Evolutionary conservation across 1,139 yeast species (phyloP), one percentile per base, ranked within the genome.

Genomic region (Pichia terricola): DNA sequence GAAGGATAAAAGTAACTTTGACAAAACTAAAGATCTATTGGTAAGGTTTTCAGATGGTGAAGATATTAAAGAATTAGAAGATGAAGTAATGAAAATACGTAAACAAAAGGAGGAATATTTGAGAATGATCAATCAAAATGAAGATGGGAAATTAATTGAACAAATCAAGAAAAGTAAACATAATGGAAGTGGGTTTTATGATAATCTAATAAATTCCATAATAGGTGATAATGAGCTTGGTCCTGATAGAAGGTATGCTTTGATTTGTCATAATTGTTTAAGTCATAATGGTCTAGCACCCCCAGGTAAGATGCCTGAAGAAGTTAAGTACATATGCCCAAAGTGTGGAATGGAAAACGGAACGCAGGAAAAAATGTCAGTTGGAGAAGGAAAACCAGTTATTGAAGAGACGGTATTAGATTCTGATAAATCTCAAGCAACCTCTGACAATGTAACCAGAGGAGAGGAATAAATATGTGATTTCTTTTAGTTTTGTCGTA

Each of bases 211-310:
- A 41, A 74, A 81, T 53, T 55, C 76, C 26, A 62, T 87, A 27
- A 69, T 84, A 11, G 95, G 95, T 2, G 77, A 81, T 10, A 89
- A 83, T 56, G 84, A 80, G 55, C 66, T 72, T 49, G 77, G 79
- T 28, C 73, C 87, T 0, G 69, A 77, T 44, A 67, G 68, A 46
- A 65, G 95, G 40, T 83, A 71, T 58, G 95, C 95, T 0, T 69
- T 86, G 53, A 82, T 86, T 25, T 86, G 95, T 58, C 53, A 58
- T 28, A 66, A 70, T 22, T 86, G 95, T 57, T 68, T 63, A 39
- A 66, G 70, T 28, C 95, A 86, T 61, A 86, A 86, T 57, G 95
- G 95, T 1, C 68, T 86, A 43, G 95, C 95, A 0, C 86, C 88
- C 4, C 89, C 87, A 1, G 82, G 84, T 22, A 65, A 67, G 44